A percentile compares a stretch with the other conserved stretches of the same genome.
Conservation (phyloP, 1,139 yeast genomes). For the Yamadazyma siamensis region DNA sequence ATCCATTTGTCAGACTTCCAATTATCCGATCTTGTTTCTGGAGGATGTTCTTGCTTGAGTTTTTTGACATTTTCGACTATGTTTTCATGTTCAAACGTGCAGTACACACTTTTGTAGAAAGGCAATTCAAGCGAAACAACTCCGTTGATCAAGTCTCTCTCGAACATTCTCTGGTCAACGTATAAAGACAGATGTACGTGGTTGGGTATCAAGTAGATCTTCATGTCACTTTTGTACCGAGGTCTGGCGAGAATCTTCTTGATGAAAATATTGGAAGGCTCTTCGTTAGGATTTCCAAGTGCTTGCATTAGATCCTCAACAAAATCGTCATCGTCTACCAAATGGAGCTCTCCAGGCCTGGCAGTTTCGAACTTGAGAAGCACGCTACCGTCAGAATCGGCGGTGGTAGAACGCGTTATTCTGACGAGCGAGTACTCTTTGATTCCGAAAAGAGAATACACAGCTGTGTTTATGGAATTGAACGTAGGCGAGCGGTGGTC, state of each 20-base stretch:
- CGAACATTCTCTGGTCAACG: slow-evolving; percentile 48
- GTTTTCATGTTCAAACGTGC: slow-evolving; percentile 22
- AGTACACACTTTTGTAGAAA: slow-evolving; percentile 16
- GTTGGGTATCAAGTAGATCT: slow-evolving; percentile 38
- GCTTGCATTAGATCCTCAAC: slow-evolving; percentile 38
- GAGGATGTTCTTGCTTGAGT: too few species aligned
- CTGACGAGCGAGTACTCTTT: slow-evolving; percentile 45
- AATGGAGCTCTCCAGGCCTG: slow-evolving; percentile 46
- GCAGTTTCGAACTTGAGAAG: slow-evolving; percentile 54
- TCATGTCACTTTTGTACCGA: slow-evolving; percentile 50
- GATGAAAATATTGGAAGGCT: slow-evolving; percentile 45
- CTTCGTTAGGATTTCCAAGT: slow-evolving; percentile 37
- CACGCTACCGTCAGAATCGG: slow-evolving; percentile 48
- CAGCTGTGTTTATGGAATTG: slow-evolving; percentile 46
- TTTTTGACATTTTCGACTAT: slow-evolving; percentile 1
- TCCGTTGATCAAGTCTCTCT: slow-evolving; percentile 50
- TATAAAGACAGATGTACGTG: slow-evolving; percentile 37
- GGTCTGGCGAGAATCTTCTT: slow-evolving; percentile 50
- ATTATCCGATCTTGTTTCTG: too few species aligned
- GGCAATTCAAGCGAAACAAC: slow-evolving; percentile 31
- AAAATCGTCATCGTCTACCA: slow-evolving; percentile 48
- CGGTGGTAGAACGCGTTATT: slow-evolving; percentile 53
- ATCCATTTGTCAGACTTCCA: too few species aligned
- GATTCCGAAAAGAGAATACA: slow-evolving; percentile 37
- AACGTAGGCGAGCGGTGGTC: slow-evolving; percentile 29